A percentile compares a stretch with the other conserved stretches of the same genome.
Evolutionary conservation across 305 asterid species (phyloP).

Genomic region (Striga hermonthica): DNA sequence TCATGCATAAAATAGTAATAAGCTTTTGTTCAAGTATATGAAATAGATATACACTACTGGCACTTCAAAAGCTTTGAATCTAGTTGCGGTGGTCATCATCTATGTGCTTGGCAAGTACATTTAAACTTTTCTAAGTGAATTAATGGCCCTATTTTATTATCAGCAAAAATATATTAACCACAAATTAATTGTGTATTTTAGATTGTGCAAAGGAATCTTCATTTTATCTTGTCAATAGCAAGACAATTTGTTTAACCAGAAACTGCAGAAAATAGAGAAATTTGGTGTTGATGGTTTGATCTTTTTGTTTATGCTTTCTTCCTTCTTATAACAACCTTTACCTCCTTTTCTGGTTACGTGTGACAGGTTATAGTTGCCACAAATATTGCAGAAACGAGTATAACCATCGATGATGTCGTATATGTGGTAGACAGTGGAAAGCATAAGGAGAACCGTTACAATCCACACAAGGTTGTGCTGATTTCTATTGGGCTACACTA

Average conservation of each 20-base stretch:
- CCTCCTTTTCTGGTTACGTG: conserved; percentile 5
- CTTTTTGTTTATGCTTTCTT: conserved; percentile 17
- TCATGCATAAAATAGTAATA: too few species aligned
- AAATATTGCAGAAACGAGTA: conserved; percentile 98
- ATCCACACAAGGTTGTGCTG: conserved; percentile 73
- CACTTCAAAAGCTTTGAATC: neutral
- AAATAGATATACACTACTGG: neutral
- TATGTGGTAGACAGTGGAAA: conserved; percentile 94
- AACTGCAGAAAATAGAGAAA: neutral
- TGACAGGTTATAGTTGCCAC: conserved; percentile 89
- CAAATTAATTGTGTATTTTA: neutral
- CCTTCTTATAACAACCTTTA: neutral
- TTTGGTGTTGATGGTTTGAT: conserved; percentile 13
- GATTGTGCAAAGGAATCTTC: neutral
- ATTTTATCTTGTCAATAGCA: conserved; percentile 6
- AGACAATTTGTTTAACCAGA: neutral
- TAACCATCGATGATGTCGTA: conserved; percentile 92
- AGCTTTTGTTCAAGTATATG: neutral
- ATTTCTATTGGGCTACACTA: conserved; percentile 30
- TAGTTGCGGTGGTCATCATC: neutral
- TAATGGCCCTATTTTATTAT: neutral
- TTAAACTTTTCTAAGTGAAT: neutral
- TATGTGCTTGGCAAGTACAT: neutral
- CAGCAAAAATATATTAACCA: neutral
- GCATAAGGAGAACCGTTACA: conserved; percentile 91